Evolutionary conservation across 495 filamentous ascomycete species (phyloP).

Genomic region (Hypomontagnella submonticulosa): DNA sequence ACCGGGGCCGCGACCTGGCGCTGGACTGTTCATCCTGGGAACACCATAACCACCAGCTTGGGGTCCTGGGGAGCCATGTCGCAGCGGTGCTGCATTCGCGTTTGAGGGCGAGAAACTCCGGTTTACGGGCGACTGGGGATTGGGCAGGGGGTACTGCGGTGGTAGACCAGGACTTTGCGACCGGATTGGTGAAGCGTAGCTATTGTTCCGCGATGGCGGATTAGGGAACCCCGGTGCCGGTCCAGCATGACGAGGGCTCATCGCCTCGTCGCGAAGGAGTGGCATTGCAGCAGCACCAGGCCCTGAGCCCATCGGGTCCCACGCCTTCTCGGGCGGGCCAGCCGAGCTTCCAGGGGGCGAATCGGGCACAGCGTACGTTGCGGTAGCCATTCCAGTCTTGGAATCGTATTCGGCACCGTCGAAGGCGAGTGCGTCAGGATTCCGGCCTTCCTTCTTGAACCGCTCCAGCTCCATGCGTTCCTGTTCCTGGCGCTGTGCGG

Average conservation of each 20-base stretch:
- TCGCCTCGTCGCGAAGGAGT: conserved; percentile 45
- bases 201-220: conserved; percentile 34
- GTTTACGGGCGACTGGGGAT: conserved; percentile 36
- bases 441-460: conserved; percentile 57
- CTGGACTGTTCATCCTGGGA: conserved; percentile 34
- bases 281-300: conserved; percentile 48
- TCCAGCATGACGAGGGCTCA: conserved; percentile 41
- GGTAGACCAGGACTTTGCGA: conserved; percentile 44
- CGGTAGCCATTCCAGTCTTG: conserved; percentile 40
- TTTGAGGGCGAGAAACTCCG: conserved; percentile 47
- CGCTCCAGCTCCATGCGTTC: conserved; percentile 73
- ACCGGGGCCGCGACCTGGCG: conserved; percentile 8
- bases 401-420: conserved; percentile 55
- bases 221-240: conserved; percentile 26
- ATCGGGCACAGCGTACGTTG: conserved; percentile 49
- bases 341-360: conserved; percentile 49
- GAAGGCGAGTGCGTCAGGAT: conserved; percentile 57
- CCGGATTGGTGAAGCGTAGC: conserved; percentile 33
- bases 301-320: conserved; percentile 47
- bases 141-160: conserved; percentile 31
- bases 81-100: conserved; percentile 25
- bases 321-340: conserved; percentile 38
- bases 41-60: conserved; percentile 37
- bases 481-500: conserved; percentile 63
- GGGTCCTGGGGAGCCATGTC: conserved; percentile 45